phyloP scores from a whole-genome alignment of 352 stramenopile species.

The Phytophthora rubi region DNA sequence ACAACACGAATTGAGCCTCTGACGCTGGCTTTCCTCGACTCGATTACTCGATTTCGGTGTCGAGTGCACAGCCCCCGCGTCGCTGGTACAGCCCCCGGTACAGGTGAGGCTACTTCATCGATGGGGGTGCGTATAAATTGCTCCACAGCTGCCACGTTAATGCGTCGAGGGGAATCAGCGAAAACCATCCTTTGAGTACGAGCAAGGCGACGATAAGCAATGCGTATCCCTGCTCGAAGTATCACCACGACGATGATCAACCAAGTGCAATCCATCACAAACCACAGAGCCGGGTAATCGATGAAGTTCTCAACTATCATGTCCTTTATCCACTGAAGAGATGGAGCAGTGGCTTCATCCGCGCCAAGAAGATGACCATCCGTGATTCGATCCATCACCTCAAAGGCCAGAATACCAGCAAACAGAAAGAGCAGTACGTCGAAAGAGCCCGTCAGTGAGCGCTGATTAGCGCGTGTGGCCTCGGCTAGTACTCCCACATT shows the following conservation, averaged over 20 bases:
- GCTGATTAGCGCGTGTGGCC: constrained; percentile 67
- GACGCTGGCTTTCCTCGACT: constrained; percentile 76
- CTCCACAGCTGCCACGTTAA: constrained; percentile 71
- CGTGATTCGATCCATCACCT: constrained; percentile 95
- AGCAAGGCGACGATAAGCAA: constrained; percentile 46
- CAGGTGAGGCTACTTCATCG: constrained; percentile 3
- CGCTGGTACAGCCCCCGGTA: not conserved
- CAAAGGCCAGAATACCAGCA: constrained; percentile 92
- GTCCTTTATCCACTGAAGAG: constrained; percentile 62
- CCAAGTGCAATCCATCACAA: constrained; percentile 55
- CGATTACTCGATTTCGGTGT: constrained; percentile 39
- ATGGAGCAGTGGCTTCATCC: constrained; percentile 46
- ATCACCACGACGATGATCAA: constrained; percentile 50
- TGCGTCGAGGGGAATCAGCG: constrained; percentile 39
- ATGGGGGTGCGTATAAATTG: constrained; percentile 44
- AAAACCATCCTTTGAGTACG: constrained; percentile 53
- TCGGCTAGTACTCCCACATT: constrained; percentile 70
- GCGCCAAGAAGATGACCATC: constrained; percentile 89
- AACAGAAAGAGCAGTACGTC: constrained; percentile 94
- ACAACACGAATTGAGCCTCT: constrained; percentile 73
- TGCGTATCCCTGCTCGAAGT: constrained; percentile 40
- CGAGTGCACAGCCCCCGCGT: constrained; percentile 17
- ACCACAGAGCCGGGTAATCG: constrained; percentile 51
- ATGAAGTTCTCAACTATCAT: constrained; percentile 54
- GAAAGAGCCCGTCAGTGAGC: constrained; percentile 69